phyloP scores from a whole-genome alignment of 2,329 filamentous ascomycete genomes.

The Ophiostoma novo-ulmi region DNA sequence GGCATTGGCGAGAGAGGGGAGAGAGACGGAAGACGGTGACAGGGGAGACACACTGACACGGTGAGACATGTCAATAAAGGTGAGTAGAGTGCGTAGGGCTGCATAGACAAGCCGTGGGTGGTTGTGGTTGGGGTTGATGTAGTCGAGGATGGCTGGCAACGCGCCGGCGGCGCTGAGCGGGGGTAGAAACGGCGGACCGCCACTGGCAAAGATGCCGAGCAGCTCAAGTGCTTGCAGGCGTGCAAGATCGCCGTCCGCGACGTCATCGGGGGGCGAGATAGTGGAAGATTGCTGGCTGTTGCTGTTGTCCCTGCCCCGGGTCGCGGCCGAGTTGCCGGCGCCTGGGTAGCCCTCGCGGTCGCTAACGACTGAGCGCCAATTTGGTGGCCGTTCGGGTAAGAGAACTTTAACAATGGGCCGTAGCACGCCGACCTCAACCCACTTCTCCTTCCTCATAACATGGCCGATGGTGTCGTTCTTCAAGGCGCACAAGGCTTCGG shows the following conservation, averaged over 20 bases:
- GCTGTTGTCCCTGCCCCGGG: constrained; percentile 38
- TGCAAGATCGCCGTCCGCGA: constrained; percentile 61
- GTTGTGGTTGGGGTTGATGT: constrained; percentile 61
- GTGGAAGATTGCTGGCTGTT: constrained; percentile 24
- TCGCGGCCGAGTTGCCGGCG: constrained; percentile 19
- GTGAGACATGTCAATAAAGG: constrained; percentile 56
- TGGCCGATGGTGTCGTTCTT: constrained; percentile 92
- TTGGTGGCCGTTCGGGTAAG: constrained; percentile 34
- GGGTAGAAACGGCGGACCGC: constrained; percentile 71
- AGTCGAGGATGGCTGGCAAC: constrained; percentile 64
- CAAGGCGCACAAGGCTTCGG: constrained; percentile 61
- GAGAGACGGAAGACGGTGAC: constrained; percentile 38
- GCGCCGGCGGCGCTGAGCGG: constrained; percentile 65
- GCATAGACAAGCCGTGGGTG: constrained; percentile 64
- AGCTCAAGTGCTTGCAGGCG: constrained; percentile 77
- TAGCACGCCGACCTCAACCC: constrained; percentile 65
- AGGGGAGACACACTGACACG: constrained; percentile 39
- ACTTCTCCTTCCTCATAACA: constrained; percentile 75
- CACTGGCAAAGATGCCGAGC: constrained; percentile 78
- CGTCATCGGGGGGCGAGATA: constrained; percentile 33
- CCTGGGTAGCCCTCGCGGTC: too few relatives aligned
- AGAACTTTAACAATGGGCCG: constrained; percentile 51
- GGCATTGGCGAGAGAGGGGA: constrained; percentile 52
- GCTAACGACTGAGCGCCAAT: constrained; percentile 1
- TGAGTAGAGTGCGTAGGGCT: constrained; percentile 68